Percentiles rank a stretch among this genome's conserved stretches.
Evolutionary conservation across 768 basidiomycete species (phyloP).

Genomic region (Wakefieldia striispora): DNA sequence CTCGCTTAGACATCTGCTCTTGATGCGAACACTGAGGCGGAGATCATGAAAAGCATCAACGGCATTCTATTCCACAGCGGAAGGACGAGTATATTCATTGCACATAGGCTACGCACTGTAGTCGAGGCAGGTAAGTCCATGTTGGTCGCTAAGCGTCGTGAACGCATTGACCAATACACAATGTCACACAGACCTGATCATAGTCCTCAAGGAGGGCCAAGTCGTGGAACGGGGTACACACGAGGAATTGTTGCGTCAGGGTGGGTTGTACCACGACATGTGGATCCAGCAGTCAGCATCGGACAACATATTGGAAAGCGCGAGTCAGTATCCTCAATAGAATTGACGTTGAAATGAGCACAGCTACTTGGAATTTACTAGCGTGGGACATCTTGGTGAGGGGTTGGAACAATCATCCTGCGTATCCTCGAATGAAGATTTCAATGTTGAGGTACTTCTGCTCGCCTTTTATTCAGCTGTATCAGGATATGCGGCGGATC

Average conservation of each 20-base stretch:
- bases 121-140: conserved; percentile 74
- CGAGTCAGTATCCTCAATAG: conserved; percentile 5
- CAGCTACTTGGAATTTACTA: background rate
- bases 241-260: conserved; percentile 70
- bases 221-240: conserved; percentile 95
- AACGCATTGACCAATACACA: background rate
- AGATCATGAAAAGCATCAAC: conserved; percentile 94
- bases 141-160: background rate
- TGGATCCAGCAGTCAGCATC: conserved; percentile 71
- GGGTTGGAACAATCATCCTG: no score
- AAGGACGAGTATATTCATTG: conserved; percentile 95
- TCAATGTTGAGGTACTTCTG: no score
- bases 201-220: conserved; percentile 87
- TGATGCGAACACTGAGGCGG: conserved; percentile 92
- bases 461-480: no score
- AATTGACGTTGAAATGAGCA: background rate
- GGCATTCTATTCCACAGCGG: conserved; percentile 67
- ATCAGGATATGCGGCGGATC: no score
- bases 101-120: conserved; percentile 86
- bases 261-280: conserved; percentile 77
- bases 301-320: conserved; percentile 23
- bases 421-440: no score
- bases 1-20: conserved; percentile 81
- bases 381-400: no score
- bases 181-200: conserved; percentile 71